These are phyloP conservation scores for Linnemannia elongata DNA, from an alignment of 192 early-diverging fungal genomes.

Conservation along the genomic window DNA sequence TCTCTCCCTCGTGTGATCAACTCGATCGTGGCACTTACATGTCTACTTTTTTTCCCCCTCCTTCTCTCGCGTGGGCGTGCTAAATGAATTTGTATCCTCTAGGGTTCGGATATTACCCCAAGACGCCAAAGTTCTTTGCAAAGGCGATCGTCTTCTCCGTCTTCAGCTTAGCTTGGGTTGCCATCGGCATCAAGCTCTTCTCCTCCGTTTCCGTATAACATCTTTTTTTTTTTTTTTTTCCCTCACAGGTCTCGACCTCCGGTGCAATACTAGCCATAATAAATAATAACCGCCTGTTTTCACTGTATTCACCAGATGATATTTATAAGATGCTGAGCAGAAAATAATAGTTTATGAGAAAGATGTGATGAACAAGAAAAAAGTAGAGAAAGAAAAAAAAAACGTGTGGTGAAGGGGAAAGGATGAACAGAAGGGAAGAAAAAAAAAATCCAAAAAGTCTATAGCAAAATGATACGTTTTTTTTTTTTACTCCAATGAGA, in stretches of 20 bases:
- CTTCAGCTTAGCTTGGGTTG: conserved; percentile 44
- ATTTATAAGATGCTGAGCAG: background rate
- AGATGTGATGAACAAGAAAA: background rate
- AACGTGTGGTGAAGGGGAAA: background rate
- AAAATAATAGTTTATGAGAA: background rate
- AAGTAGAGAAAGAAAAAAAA: background rate
- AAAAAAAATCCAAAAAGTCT: conserved; percentile 1
- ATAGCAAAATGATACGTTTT: background rate
- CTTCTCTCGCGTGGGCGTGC: background rate
- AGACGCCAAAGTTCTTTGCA: conserved; percentile 36
- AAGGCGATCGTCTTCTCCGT: conserved; percentile 24
- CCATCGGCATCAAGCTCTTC: conserved; percentile 16
- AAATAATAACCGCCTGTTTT: background rate
- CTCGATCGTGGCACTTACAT: background rate
- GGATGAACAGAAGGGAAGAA: background rate
- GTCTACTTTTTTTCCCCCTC: background rate
- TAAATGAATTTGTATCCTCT: no score
- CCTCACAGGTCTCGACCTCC: background rate
- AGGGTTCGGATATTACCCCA: conserved; percentile 38
- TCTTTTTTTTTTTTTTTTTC: no score
- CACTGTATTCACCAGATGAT: background rate
- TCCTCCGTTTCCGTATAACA: background rate
- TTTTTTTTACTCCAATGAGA: conserved; percentile 88
- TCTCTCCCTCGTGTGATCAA: background rate
- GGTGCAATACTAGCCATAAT: background rate